These are phyloP conservation scores for Epicoccum nigrum DNA, from an alignment of 2,329 filamentous ascomycete genomes.

Conservation along the genomic window DNA sequence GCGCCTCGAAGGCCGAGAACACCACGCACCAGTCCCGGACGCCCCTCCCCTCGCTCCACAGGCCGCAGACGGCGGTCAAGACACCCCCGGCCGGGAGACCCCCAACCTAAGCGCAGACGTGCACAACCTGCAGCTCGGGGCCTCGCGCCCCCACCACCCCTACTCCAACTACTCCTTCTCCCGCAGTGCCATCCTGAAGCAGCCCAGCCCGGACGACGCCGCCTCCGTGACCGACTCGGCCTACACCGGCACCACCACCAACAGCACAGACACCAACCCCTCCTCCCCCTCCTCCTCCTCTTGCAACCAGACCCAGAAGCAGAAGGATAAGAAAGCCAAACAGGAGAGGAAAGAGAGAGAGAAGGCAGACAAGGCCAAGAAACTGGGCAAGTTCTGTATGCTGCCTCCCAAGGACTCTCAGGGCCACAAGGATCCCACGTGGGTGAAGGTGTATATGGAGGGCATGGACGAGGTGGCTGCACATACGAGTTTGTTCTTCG, in stretches of 20 bases:
- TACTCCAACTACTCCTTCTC: conserved; percentile 41
- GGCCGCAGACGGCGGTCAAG: conserved; percentile 8
- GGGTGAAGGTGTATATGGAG: conserved; percentile 81
- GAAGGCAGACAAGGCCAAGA: conserved; percentile 47
- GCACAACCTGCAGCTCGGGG: conserved; percentile 29
- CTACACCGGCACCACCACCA: conserved; percentile 16
- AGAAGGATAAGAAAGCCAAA: too few species aligned
- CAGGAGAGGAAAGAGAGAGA: conserved; percentile 13
- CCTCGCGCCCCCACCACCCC: conserved; percentile 17
- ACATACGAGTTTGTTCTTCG: conserved; percentile 81
- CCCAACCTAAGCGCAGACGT: conserved; percentile 29
- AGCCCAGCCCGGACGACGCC: conserved; percentile 33
- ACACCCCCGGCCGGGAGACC: too few species aligned
- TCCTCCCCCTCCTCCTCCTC: neutral
- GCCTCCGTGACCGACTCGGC: conserved; percentile 19
- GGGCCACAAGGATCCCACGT: conserved; percentile 69
- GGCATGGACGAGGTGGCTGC: conserved; percentile 84
- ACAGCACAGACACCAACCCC: conserved; percentile 15
- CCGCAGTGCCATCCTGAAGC: conserved; percentile 36
- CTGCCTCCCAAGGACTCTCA: conserved; percentile 65
- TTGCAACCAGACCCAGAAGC: too few species aligned
- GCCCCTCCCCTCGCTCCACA: conserved; percentile 6
- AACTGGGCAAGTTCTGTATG: conserved; percentile 79
- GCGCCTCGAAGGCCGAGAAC: conserved; percentile 18
- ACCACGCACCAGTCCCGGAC: conserved; percentile 29